Evolutionary conservation across 2,329 filamentous ascomycete species (phyloP).

Genomic region (Penicillium sclerotigenum): DNA sequence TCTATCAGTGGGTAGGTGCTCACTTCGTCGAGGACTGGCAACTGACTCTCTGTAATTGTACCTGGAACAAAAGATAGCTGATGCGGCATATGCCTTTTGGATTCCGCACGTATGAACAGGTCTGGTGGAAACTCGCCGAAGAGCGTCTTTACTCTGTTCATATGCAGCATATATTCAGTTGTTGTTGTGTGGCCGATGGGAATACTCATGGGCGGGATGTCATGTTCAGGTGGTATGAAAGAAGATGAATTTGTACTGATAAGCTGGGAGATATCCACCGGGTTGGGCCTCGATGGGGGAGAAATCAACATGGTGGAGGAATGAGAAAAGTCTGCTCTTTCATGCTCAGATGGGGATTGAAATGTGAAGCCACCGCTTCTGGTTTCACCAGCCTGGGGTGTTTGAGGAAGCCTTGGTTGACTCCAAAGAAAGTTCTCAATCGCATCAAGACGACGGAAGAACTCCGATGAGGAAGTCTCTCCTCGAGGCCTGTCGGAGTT

Average conservation of each 20-base stretch:
- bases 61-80: slow-evolving; percentile 1
- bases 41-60: not conserved
- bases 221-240: slow-evolving; percentile 4
- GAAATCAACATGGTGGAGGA: slow-evolving; percentile 1
- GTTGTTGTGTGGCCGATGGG: slow-evolving; percentile 4
- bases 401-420: not conserved
- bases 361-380: not conserved
- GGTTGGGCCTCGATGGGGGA: slow-evolving; percentile 1
- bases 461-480: slow-evolving; percentile 3
- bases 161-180: slow-evolving; percentile 8
- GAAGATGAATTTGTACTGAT: slow-evolving; percentile 1
- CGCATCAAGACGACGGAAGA: slow-evolving; percentile 8
- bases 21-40: not conserved
- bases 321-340: not conserved
- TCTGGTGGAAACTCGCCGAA: slow-evolving; percentile 8
- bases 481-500: not conserved
- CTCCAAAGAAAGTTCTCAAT: slow-evolving; percentile 5
- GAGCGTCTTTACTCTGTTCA: slow-evolving; percentile 3
- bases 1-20: not conserved
- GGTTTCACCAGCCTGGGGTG: slow-evolving; percentile 2
- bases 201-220: slow-evolving; percentile 7
- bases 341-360: not conserved
- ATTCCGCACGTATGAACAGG: slow-evolving; percentile 9
- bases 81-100: slow-evolving; percentile 2
- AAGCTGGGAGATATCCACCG: slow-evolving; percentile 1